Percentiles rank a stretch among this genome's conserved stretches.
Conservation (phyloP, 177 flowering plant genomes). For the Telopea speciosissima region DNA sequence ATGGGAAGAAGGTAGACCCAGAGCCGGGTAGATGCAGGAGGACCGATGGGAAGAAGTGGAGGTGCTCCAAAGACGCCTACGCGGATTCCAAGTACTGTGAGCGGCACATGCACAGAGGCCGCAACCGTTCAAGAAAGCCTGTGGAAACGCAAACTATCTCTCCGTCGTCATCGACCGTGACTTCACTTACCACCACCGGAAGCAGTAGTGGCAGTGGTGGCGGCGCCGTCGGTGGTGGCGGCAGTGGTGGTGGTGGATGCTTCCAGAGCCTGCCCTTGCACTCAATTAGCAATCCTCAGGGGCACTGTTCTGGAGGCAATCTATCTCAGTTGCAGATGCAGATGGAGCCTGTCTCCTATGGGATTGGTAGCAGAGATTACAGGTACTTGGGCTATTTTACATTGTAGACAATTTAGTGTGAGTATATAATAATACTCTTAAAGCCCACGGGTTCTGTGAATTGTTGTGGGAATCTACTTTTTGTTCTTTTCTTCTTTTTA, state of each 20-base stretch:
- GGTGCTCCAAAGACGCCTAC: slow-evolving; percentile 92
- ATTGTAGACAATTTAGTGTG: background rate
- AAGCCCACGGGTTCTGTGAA: background rate
- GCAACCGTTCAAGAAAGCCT: slow-evolving; percentile 99
- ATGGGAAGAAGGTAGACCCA: slow-evolving; percentile 85
- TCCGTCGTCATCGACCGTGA: slow-evolving; percentile 64
- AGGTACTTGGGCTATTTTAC: slow-evolving; percentile 36
- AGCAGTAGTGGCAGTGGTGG: slow-evolving; percentile 28
- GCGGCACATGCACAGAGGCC: slow-evolving; percentile 98
- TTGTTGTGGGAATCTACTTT: background rate
- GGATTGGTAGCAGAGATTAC: slow-evolving; percentile 60
- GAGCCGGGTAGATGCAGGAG: slow-evolving; percentile 94
- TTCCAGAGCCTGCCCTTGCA: slow-evolving; percentile 56
- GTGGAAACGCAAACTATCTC: slow-evolving; percentile 86
- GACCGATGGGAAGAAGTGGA: slow-evolving; percentile 93
- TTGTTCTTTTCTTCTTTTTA: background rate
- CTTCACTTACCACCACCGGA: slow-evolving; percentile 41
- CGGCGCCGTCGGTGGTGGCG: slow-evolving; percentile 13
- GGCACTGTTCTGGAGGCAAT: slow-evolving; percentile 35
- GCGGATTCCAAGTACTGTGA: slow-evolving; percentile 94
- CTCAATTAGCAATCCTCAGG: slow-evolving; percentile 35
- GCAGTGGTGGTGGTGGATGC: slow-evolving; percentile 27
- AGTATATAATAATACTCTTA: background rate
- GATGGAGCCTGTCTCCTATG: slow-evolving; percentile 53
- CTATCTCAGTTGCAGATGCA: slow-evolving; percentile 48